These are phyloP conservation scores for Neurospora tetrasperma DNA, from an alignment of 495 filamentous ascomycete species.

Conservation along the genomic window DNA sequence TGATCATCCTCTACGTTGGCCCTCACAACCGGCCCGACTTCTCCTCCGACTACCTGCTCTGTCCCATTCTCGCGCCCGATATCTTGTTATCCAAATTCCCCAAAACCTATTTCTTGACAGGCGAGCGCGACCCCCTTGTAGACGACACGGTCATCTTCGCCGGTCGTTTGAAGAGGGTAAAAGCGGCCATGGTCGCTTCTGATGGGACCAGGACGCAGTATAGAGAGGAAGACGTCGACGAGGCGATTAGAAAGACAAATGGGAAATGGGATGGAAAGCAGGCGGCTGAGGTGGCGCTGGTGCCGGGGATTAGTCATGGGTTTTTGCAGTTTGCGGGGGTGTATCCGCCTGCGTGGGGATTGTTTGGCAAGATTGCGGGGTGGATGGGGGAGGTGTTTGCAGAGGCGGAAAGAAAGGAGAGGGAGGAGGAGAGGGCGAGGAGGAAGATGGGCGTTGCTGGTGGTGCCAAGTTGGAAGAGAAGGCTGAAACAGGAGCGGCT, in stretches of 20 bases:
- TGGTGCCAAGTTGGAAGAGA: neutral
- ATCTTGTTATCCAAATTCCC: constrained; percentile 71
- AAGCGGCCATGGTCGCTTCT: constrained; percentile 46
- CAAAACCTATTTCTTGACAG: constrained; percentile 85
- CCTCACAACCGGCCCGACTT: constrained; percentile 90
- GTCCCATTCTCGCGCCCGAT: constrained; percentile 82
- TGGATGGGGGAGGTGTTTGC: constrained; percentile 72
- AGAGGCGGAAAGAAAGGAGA: constrained; percentile 28
- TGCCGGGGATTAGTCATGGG: constrained; percentile 84
- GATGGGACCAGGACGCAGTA: constrained; percentile 22
- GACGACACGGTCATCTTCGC: constrained; percentile 97
- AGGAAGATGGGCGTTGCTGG: constrained; percentile 8
- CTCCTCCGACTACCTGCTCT: constrained; percentile 78
- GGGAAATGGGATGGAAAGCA: constrained; percentile 61
- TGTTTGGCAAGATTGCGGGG: constrained; percentile 59
- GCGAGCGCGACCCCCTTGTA: constrained; percentile 88
- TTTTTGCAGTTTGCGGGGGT: constrained; percentile 83
- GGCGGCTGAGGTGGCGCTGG: constrained; percentile 67
- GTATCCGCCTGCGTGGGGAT: constrained; percentile 77
- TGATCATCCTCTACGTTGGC: constrained; percentile 97
- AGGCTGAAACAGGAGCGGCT: neutral
- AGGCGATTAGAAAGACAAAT: neutral
- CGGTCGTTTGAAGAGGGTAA: constrained; percentile 72
- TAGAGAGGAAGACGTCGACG: constrained; percentile 14
- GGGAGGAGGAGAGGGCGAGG: constrained; percentile 16